phyloP scores from a whole-genome alignment of 169 alveolate species.

The Plasmodium gonderi region DNA sequence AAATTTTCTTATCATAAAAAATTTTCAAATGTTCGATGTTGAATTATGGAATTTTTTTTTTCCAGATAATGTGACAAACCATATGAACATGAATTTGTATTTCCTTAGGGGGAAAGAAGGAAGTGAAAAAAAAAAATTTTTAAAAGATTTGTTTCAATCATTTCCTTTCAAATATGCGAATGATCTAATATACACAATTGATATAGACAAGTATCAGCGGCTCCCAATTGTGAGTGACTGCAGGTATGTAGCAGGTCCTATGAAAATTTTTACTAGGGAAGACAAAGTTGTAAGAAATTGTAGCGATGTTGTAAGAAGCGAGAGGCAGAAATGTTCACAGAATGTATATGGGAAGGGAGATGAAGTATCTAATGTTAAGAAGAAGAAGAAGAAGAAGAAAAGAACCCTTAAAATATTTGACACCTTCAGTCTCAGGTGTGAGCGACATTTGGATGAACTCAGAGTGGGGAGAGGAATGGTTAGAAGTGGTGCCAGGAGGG shows the following conservation, averaged over 20 bases:
- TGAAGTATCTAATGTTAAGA: too few relatives aligned
- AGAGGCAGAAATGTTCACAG: neutral
- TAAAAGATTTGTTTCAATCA: conserved; percentile 9
- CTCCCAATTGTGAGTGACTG: conserved; percentile 37
- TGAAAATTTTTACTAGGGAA: neutral
- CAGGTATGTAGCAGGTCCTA: conserved; percentile 8
- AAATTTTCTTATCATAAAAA: conserved; percentile 37
- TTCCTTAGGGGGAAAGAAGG: conserved; percentile 42
- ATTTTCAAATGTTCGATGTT: conserved; percentile 48
- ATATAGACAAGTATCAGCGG: conserved; percentile 26
- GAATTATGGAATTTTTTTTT: conserved; percentile 53
- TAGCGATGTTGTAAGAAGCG: neutral
- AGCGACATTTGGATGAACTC: neutral
- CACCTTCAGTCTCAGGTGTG: neutral
- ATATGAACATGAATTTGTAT: conserved; percentile 44
- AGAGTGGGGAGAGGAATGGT: too few relatives aligned
- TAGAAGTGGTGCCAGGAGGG: too few relatives aligned
- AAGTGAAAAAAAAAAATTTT: conserved; percentile 9
- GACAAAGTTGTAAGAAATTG: neutral
- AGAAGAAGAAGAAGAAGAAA: too few relatives aligned
- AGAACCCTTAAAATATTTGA: conserved; percentile 11
- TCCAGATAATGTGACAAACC: conserved; percentile 6
- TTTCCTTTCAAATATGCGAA: conserved; percentile 34
- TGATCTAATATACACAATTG: conserved; percentile 17
- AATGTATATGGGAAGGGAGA: too few relatives aligned